These are phyloP conservation scores for Edaphochlamys debaryana DNA, from an alignment of 139 green algal species.

Conservation along the genomic window DNA sequence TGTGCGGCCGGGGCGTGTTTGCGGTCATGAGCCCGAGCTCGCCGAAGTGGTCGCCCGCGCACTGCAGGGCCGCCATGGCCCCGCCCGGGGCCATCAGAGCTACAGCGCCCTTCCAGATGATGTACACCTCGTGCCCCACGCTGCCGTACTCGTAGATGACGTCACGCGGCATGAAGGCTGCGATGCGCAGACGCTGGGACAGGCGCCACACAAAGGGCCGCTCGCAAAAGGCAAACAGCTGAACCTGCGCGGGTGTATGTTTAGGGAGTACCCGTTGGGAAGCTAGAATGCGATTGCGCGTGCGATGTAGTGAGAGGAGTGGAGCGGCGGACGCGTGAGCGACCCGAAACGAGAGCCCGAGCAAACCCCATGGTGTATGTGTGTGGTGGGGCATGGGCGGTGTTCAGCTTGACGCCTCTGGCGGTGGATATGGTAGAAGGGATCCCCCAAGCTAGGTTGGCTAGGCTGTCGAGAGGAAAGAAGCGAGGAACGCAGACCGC, in stretches of 20 bases:
- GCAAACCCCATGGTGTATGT: too few species aligned
- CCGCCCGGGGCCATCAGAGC: not conserved
- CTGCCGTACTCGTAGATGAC: not conserved
- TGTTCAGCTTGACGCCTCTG: not conserved
- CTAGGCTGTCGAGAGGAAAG: too few species aligned
- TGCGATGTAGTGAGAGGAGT: too few species aligned
- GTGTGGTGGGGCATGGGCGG: too few species aligned
- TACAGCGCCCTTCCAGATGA: constrained; percentile 14
- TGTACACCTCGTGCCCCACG: constrained; percentile 28
- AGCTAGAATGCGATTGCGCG: too few species aligned
- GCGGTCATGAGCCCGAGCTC: constrained; percentile 1
- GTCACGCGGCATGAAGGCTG: constrained; percentile 1
- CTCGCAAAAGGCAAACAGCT: constrained; percentile 23
- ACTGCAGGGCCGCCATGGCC: not conserved
- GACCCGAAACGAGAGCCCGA: too few species aligned
- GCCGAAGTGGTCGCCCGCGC: constrained; percentile 3
- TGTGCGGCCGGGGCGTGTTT: not conserved
- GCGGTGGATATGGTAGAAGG: too few species aligned
- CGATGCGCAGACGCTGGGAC: not conserved
- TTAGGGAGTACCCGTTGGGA: too few species aligned
- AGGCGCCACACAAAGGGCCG: constrained; percentile 14
- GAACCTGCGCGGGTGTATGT: not conserved
- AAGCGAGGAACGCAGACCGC: too few species aligned
- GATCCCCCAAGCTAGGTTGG: not conserved
- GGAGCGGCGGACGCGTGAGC: too few species aligned